Evolutionary conservation across 2,329 filamentous ascomycete genomes (phyloP).

Genomic region (Aurifilum marmelostoma): DNA sequence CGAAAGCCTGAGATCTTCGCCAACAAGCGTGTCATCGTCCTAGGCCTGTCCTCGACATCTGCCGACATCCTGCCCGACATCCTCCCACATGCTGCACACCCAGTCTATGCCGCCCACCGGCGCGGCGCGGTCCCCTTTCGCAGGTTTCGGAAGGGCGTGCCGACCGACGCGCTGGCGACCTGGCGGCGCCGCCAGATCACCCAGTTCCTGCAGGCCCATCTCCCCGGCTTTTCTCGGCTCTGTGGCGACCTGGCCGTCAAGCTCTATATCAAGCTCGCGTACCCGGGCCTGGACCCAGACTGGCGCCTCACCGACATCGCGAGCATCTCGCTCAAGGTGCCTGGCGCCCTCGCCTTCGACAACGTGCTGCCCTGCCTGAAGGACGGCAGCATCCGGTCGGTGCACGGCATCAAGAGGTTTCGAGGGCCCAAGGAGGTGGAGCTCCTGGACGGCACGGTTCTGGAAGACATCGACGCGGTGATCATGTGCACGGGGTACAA

Average conservation of each 20-base stretch:
- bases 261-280: conserved; percentile 13
- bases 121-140: conserved; percentile 27
- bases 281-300: conserved; percentile 35
- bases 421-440: conserved; percentile 26
- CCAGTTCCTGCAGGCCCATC: conserved; percentile 20
- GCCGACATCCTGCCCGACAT: conserved; percentile 30
- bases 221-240: conserved; percentile 31
- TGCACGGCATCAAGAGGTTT: conserved; percentile 24
- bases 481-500: conserved; percentile 27
- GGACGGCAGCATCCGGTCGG: conserved; percentile 21
- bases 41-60: conserved; percentile 30
- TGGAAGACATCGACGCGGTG: conserved; percentile 25
- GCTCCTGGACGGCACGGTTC: conserved; percentile 23
- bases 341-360: conserved; percentile 34
- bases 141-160: conserved; percentile 21
- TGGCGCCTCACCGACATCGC: conserved; percentile 35
- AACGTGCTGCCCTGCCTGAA: conserved; percentile 40
- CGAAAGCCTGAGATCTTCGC: conserved; percentile 27
- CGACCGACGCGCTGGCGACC: conserved; percentile 31
- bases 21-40: conserved; percentile 28
- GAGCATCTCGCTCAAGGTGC: conserved; percentile 24
- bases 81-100: conserved; percentile 22
- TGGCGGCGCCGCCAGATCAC: conserved; percentile 34
- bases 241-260: conserved; percentile 15
- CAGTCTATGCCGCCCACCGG: conserved; percentile 30